phyloP scores from a whole-genome alignment of 2,329 filamentous ascomycete genomes.

The Penicillium corylophilum region DNA sequence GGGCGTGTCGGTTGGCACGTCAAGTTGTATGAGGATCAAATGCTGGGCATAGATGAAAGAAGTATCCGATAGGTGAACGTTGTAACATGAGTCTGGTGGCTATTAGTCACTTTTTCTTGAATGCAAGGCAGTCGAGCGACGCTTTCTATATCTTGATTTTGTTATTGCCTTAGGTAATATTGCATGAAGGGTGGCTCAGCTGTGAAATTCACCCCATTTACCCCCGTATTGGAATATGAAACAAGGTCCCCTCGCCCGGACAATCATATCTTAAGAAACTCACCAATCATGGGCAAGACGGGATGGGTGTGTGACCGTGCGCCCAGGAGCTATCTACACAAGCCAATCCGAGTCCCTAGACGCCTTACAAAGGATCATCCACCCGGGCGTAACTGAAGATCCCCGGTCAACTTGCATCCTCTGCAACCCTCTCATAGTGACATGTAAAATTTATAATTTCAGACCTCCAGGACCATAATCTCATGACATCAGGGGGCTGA shows the following conservation, averaged over 20 bases:
- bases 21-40: background rate
- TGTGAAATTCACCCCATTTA: background rate
- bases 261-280: background rate
- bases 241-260: background rate
- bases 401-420: background rate
- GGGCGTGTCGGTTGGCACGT: background rate
- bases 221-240: background rate
- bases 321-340: background rate
- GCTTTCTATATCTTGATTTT: no score
- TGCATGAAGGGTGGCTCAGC: background rate
- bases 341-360: background rate
- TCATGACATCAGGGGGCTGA: background rate
- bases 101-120: background rate
- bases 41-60: constrained; percentile 4
- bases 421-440: background rate
- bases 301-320: background rate
- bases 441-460: background rate
- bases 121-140: no score
- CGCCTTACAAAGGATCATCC: background rate
- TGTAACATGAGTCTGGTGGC: background rate
- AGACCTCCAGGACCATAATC: background rate
- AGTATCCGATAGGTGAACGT: background rate
- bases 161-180: no score
- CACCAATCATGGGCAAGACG: background rate
- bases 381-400: background rate